These are phyloP conservation scores for Beauveria scarabaeidicola DNA, from an alignment of 2,329 filamentous ascomycete genomes.

Conservation along the genomic window DNA sequence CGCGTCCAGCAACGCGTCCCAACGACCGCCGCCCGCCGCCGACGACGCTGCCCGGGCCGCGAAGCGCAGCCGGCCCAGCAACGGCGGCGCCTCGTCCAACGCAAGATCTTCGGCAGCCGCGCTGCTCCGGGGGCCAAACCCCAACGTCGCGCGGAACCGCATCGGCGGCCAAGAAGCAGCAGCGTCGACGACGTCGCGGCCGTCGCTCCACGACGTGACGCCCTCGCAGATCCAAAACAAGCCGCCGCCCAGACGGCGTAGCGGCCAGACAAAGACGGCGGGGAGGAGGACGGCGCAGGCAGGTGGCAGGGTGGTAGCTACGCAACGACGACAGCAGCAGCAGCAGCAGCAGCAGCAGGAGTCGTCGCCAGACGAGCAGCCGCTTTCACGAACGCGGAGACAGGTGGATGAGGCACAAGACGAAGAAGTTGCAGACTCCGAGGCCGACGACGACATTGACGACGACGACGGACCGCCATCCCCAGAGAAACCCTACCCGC, in stretches of 20 bases:
- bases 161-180: neutral
- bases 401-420: neutral
- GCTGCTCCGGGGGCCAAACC: conserved; percentile 8
- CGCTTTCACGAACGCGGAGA: neutral
- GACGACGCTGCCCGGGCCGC: conserved; percentile 10
- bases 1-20: conserved; percentile 27
- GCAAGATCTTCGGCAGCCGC: neutral
- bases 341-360: conserved; percentile 11
- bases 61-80: conserved; percentile 13
- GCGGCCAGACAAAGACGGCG: neutral
- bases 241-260: conserved; percentile 1
- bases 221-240: conserved; percentile 8
- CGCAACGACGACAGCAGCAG: conserved; percentile 7
- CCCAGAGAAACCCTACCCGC: conserved; percentile 34
- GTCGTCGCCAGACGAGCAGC: conserved; percentile 13
- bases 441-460: conserved; percentile 13
- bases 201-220: conserved; percentile 5
- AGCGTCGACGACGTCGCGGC: neutral
- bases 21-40: conserved; percentile 21
- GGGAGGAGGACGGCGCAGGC: conserved; percentile 14
- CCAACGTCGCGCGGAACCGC: conserved; percentile 3
- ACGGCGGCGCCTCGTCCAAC: neutral
- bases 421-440: conserved; percentile 1
- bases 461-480: conserved; percentile 18
- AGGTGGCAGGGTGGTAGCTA: neutral